These are phyloP conservation scores for Otatea glauca DNA, from an alignment of 176 grass and related monocot genomes.

Conservation along the genomic window DNA sequence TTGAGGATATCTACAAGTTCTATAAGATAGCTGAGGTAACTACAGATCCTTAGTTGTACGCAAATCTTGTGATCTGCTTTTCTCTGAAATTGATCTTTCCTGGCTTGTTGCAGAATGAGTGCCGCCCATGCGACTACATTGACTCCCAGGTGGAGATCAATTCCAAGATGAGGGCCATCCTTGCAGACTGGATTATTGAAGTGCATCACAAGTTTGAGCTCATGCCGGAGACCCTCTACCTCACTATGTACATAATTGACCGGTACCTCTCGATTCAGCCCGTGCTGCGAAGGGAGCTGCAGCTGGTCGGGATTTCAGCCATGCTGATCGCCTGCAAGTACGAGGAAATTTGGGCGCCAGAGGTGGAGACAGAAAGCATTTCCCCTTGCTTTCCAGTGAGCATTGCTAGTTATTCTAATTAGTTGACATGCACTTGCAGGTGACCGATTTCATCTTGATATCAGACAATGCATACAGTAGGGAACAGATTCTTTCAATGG, in stretches of 20 bases:
- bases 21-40: constrained; percentile 80
- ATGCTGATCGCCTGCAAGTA: constrained; percentile 97
- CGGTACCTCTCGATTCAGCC: constrained; percentile 70
- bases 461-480: constrained; percentile 77
- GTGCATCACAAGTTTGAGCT: constrained; percentile 95
- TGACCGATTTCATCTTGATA: constrained; percentile 92
- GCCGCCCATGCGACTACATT: constrained; percentile 72
- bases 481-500: constrained; percentile 85
- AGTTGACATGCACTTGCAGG: constrained; percentile 45
- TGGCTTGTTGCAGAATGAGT: constrained; percentile 55
- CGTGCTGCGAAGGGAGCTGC: constrained; percentile 75
- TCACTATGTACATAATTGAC: constrained; percentile 77
- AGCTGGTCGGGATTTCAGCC: constrained; percentile 81
- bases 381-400: background rate
- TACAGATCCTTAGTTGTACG: background rate
- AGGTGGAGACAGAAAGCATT: constrained; percentile 57
- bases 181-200: constrained; percentile 90
- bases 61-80: background rate
- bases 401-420: constrained; percentile 21
- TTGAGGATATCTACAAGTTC: constrained; percentile 84
- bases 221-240: constrained; percentile 84
- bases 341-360: constrained; percentile 95
- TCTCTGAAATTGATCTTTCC: constrained; percentile 23
- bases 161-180: constrained; percentile 86
- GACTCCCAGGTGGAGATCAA: constrained; percentile 84